Conservation (phyloP, 2,329 filamentous ascomycete genomes). For the Colletotrichum sp. region DNA sequence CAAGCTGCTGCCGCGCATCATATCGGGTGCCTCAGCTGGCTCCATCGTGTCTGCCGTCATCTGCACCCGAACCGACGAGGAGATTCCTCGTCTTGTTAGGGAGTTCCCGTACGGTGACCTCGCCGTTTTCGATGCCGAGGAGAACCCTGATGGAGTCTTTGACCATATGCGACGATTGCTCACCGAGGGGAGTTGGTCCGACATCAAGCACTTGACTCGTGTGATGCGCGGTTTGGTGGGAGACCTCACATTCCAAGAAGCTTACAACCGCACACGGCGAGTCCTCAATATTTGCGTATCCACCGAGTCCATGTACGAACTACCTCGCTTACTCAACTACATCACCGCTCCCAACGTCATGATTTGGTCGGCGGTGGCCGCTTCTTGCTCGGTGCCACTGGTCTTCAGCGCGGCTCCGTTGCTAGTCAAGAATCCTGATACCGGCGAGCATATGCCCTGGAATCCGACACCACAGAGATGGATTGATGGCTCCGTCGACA, state of each 20-base stretch:
- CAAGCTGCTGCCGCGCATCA: conserved; percentile 80
- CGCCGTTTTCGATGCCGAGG: conserved; percentile 75
- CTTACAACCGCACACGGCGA: conserved; percentile 90
- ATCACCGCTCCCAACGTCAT: conserved; percentile 92
- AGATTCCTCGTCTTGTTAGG: conserved; percentile 72
- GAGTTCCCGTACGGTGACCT: conserved; percentile 82
- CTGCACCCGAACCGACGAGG: conserved; percentile 78
- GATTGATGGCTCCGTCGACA: conserved; percentile 95
- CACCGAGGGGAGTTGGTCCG: conserved; percentile 84
- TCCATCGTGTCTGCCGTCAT: conserved; percentile 85
- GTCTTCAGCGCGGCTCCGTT: conserved; percentile 82
- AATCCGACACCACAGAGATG: conserved; percentile 84
- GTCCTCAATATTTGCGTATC: conserved; percentile 96
- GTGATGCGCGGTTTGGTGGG: conserved; percentile 84
- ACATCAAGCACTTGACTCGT: conserved; percentile 79
- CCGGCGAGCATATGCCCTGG: conserved; percentile 80
- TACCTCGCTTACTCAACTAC: conserved; percentile 88
- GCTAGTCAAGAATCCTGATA: conserved; percentile 83
- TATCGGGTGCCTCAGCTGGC: conserved; percentile 86
- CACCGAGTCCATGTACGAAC: conserved; percentile 83
- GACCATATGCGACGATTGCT: conserved; percentile 75
- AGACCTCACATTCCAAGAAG: conserved; percentile 93
- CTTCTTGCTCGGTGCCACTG: conserved; percentile 90
- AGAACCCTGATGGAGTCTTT: conserved; percentile 64
- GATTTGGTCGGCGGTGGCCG: conserved; percentile 96